A percentile compares a stretch with the other conserved stretches of the same genome.
Evolutionary conservation across 169 alveolate genomes (phyloP).

Genomic region (Perkinsus chesapeaki): DNA sequence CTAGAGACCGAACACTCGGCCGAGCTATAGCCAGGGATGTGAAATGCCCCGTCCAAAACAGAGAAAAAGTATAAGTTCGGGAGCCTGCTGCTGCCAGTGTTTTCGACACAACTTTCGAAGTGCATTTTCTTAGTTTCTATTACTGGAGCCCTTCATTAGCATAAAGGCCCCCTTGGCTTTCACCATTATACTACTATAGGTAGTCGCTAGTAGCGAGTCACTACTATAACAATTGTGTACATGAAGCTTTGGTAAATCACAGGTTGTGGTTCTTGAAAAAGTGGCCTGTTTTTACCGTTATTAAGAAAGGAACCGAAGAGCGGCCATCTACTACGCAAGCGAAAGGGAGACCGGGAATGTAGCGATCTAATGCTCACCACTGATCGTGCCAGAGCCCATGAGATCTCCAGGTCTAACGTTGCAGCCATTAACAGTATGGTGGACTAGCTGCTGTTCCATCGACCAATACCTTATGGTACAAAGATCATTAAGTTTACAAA

Average conservation of each 20-base stretch:
- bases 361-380: too few relatives aligned
- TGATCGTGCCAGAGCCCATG: slow-evolving; percentile 63
- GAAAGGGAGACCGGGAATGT: too few relatives aligned
- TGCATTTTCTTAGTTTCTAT: too few relatives aligned
- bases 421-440: slow-evolving; percentile 66
- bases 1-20: slow-evolving; percentile 26
- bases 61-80: too few relatives aligned
- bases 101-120: too few relatives aligned
- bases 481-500: neutral
- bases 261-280: too few relatives aligned
- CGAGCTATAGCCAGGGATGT: neutral
- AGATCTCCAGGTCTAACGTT: slow-evolving; percentile 57
- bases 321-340: too few relatives aligned
- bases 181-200: neutral
- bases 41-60: too few relatives aligned
- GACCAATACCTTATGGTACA: slow-evolving; percentile 47
- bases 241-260: neutral
- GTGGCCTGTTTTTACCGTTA: too few relatives aligned
- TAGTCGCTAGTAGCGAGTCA: too few relatives aligned
- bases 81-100: too few relatives aligned
- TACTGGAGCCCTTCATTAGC: neutral
- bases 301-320: too few relatives aligned
- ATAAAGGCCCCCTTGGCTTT: neutral
- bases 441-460: slow-evolving; percentile 49
- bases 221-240: neutral